These are phyloP conservation scores for Saccharomycopsis malanga DNA, from an alignment of 805 yeast species.

Conservation along the genomic window DNA sequence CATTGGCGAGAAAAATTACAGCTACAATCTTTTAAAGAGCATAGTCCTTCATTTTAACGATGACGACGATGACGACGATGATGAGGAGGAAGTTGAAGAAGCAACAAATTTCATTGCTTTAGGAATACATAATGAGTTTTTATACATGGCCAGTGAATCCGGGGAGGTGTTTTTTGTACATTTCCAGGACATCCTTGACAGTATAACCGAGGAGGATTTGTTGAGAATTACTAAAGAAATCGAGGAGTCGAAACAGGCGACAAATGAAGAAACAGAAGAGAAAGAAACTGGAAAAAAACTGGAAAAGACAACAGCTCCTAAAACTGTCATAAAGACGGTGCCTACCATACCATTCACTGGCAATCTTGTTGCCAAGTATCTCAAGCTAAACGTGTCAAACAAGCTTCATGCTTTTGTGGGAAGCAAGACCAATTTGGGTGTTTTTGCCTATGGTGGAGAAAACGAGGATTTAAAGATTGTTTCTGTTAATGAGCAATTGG, in stretches of 20 bases:
- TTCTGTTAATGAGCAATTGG: constrained; percentile 28
- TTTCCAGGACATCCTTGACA: constrained; percentile 9
- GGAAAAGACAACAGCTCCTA: background rate
- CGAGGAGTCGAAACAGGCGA: background rate
- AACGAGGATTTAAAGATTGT: constrained; percentile 62
- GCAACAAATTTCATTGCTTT: constrained; percentile 13
- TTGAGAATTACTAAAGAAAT: background rate
- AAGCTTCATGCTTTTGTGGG: constrained; percentile 10
- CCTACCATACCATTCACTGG: background rate
- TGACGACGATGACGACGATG: background rate
- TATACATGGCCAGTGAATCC: constrained; percentile 10
- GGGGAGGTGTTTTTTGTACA: constrained; percentile 16
- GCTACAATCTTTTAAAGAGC: constrained; percentile 2
- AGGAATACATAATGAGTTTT: constrained; percentile 13
- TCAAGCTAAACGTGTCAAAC: constrained; percentile 9
- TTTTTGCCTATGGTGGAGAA: constrained; percentile 81
- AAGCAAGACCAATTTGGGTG: constrained; percentile 26
- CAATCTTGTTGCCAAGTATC: constrained; percentile 3
- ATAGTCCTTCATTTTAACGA: constrained; percentile 4
- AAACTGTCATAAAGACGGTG: background rate
- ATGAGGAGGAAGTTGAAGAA: background rate
- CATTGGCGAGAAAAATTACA: background rate
- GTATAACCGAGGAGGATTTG: background rate
- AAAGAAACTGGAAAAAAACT: background rate
- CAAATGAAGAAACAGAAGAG: constrained; percentile 1